phyloP scores from a whole-genome alignment of 345 rosid genomes.

The Eucalyptus regnans region DNA sequence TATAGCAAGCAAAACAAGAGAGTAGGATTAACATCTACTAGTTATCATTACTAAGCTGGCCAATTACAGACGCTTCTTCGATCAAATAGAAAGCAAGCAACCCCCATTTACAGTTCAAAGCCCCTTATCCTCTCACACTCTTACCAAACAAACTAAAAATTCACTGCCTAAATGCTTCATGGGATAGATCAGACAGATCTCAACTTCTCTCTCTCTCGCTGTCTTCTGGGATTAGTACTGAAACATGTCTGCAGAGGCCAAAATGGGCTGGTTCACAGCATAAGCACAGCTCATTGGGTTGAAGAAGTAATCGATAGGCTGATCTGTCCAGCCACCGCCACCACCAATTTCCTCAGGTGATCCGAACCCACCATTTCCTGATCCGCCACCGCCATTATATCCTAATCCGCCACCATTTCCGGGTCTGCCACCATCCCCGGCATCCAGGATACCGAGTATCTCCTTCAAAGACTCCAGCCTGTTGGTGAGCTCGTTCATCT shows the following conservation, averaged over 20 bases:
- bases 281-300: constrained; percentile 31
- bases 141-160: background rate
- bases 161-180: background rate
- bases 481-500: constrained; percentile 50
- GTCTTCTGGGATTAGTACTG: constrained; percentile 11
- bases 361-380: background rate
- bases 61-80: background rate
- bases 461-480: constrained; percentile 67
- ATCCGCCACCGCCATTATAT: background rate
- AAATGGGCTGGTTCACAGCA: constrained; percentile 50
- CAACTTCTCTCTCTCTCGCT: background rate
- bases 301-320: constrained; percentile 10
- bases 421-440: background rate
- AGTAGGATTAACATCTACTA: background rate
- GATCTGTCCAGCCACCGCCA: background rate
- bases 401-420: background rate
- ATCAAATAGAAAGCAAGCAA: background rate
- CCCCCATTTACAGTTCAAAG: background rate
- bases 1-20: background rate
- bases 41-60: background rate
- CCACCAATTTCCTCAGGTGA: constrained; percentile 3
- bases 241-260: constrained; percentile 63
- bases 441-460: constrained; percentile 25
- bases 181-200: background rate
- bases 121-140: background rate